phyloP scores from a whole-genome alignment of 2,329 filamentous ascomycete genomes.

The Phaeosphaeria sp. region DNA sequence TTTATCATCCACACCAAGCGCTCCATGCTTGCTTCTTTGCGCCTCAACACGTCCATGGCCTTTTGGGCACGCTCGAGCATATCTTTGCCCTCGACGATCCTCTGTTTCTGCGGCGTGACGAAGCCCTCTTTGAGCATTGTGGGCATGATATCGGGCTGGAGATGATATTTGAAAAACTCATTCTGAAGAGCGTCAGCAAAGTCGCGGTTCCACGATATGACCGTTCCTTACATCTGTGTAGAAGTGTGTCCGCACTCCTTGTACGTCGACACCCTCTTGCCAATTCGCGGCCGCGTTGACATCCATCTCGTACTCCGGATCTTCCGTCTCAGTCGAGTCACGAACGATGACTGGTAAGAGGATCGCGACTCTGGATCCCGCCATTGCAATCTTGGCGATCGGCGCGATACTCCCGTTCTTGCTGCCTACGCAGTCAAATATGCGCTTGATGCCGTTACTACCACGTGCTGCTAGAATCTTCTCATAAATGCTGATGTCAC shows the following conservation, averaged over 20 bases:
- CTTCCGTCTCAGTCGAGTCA: constrained; percentile 57
- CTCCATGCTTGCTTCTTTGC: constrained; percentile 55
- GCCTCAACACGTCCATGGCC: constrained; percentile 53
- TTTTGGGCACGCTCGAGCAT: constrained; percentile 52
- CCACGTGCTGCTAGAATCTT: constrained; percentile 31
- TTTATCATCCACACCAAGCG: constrained; percentile 51
- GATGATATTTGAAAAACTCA: constrained; percentile 60
- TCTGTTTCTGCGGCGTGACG: constrained; percentile 52
- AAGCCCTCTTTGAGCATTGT: constrained; percentile 50
- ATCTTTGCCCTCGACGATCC: constrained; percentile 52
- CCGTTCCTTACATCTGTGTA: constrained; percentile 55
- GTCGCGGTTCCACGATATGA: not conserved
- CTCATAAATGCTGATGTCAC: constrained; percentile 34
- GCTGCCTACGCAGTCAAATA: constrained; percentile 46
- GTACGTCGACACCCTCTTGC: constrained; percentile 60
- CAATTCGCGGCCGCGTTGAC: constrained; percentile 55
- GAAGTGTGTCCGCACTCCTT: constrained; percentile 64
- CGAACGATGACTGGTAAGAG: constrained; percentile 66
- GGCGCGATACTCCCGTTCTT: constrained; percentile 34
- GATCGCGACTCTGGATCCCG: constrained; percentile 61
- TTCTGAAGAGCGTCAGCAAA: constrained; percentile 52
- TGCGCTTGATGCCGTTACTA: constrained; percentile 28
- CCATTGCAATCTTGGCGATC: constrained; percentile 59
- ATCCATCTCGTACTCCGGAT: constrained; percentile 64
- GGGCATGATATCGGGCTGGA: constrained; percentile 64